Conservation (phyloP, 148 eudicot genomes). For the Spergularia marina region DNA sequence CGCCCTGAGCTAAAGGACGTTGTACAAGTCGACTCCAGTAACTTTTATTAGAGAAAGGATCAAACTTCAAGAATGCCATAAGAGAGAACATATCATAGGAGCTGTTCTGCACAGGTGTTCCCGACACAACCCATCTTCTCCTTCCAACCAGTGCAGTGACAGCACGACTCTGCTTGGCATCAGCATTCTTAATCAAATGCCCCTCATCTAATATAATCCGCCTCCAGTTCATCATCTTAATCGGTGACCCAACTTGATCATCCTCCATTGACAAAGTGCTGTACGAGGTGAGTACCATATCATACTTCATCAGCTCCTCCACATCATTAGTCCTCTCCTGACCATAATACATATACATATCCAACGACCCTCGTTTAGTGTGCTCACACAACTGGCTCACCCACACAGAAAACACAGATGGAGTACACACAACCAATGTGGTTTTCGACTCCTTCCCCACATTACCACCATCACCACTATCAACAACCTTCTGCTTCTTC, state of each 20-base stretch:
- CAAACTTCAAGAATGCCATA: conserved; percentile 79
- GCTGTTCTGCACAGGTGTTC: conserved; percentile 91
- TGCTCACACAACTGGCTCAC: conserved; percentile 68
- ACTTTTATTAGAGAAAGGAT: conserved; percentile 72
- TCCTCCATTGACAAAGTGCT: conserved; percentile 61
- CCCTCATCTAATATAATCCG: conserved; percentile 92
- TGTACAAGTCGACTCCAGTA: conserved; percentile 82
- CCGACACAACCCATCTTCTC: conserved; percentile 88
- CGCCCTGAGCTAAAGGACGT: conserved; percentile 68
- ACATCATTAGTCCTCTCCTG: conserved; percentile 58
- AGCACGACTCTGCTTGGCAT: conserved; percentile 62
- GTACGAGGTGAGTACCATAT: conserved; percentile 81
- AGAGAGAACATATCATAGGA: conserved; percentile 77
- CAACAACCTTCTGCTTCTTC: conserved; percentile 52
- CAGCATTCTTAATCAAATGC: conserved; percentile 75
- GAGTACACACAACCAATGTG: conserved; percentile 79
- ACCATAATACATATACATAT: conserved; percentile 73
- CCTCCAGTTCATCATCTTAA: conserved; percentile 74
- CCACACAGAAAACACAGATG: conserved; percentile 87
- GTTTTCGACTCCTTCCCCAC: conserved; percentile 31
- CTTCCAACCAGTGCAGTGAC: conserved; percentile 60
- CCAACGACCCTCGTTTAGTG: conserved; percentile 53
- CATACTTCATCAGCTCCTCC: conserved; percentile 62
- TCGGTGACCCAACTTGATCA: conserved; percentile 43
- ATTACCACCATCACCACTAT: conserved; percentile 12